Conservation (phyloP, 768 basidiomycete species). For the Suillus fuscotomentosus region DNA sequence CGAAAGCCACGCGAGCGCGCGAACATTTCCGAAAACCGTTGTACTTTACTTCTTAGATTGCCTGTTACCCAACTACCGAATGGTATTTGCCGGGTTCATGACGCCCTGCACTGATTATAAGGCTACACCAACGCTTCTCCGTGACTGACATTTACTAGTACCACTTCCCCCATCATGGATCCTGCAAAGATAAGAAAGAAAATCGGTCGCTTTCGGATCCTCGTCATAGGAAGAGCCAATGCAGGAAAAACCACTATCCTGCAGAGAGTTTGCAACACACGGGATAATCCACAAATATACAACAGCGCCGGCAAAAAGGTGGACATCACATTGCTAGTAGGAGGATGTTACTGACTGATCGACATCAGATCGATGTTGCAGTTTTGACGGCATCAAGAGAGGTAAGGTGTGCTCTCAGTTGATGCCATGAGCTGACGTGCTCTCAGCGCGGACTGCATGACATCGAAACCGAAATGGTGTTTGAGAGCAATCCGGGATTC, state of each 20-base stretch:
- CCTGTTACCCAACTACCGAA: not conserved
- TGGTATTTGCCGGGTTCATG: not conserved
- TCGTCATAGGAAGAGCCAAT: slow-evolving; percentile 40
- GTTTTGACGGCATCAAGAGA: not conserved
- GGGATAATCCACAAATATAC: slow-evolving; percentile 30
- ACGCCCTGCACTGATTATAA: not conserved
- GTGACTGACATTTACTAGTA: too few relatives aligned
- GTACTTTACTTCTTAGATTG: too few relatives aligned
- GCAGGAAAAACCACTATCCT: slow-evolving; percentile 42
- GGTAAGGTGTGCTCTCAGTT: not conserved
- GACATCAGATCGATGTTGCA: slow-evolving; percentile 1
- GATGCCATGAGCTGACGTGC: not conserved
- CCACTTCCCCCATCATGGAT: too few relatives aligned
- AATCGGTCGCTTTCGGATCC: slow-evolving; percentile 32
- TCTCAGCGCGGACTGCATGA: too few relatives aligned
- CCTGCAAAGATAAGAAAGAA: not conserved
- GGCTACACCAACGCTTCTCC: too few relatives aligned
- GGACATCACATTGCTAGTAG: not conserved
- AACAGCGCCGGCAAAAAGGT: slow-evolving; percentile 21
- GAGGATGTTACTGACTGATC: not conserved
- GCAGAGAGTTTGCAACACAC: slow-evolving; percentile 35
- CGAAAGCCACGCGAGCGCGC: too few relatives aligned
- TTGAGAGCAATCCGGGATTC: too few relatives aligned
- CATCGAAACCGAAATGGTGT: too few relatives aligned
- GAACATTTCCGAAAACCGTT: too few relatives aligned